These are phyloP conservation scores for Paralagenidium karlingii DNA, from an alignment of 352 stramenopile species.

Conservation along the genomic window DNA sequence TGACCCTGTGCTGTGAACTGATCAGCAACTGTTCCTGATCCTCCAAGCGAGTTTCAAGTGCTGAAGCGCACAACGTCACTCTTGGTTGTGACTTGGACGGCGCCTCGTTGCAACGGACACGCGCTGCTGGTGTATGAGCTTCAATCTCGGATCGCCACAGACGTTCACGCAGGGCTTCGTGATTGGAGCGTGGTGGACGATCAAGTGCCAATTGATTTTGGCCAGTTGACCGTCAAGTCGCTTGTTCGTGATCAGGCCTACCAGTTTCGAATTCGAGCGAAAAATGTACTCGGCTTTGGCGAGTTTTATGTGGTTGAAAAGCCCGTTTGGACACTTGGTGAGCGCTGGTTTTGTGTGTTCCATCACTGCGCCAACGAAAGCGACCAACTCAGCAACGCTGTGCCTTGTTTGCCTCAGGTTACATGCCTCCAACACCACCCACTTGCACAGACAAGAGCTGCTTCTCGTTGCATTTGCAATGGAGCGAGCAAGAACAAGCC, in stretches of 20 bases:
- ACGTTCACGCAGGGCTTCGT: background rate
- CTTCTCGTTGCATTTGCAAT: conserved; percentile 10
- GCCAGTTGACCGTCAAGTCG: conserved; percentile 1
- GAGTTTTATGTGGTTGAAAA: conserved; percentile 1
- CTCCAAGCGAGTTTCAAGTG: conserved; percentile 14
- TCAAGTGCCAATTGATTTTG: conserved; percentile 5
- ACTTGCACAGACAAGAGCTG: conserved; percentile 9
- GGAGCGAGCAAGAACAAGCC: conserved; percentile 3
- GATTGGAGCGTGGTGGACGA: conserved; percentile 2
- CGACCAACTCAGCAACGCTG: background rate
- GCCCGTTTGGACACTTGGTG: conserved; percentile 12
- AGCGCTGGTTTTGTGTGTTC: conserved; percentile 2
- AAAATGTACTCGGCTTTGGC: conserved; percentile 10
- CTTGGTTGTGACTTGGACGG: conserved; percentile 23
- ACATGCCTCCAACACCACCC: conserved; percentile 8
- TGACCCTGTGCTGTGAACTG: conserved; percentile 14
- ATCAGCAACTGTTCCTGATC: conserved; percentile 23
- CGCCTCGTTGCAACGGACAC: conserved; percentile 37
- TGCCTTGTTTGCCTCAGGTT: conserved; percentile 6
- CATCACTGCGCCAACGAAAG: background rate
- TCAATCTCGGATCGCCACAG: conserved; percentile 3
- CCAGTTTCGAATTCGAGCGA: conserved; percentile 9
- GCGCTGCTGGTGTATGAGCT: conserved; percentile 12
- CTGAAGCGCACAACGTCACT: conserved; percentile 19
- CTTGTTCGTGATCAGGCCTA: conserved; percentile 6